Conservation (phyloP, 2,329 filamentous ascomycete species). For the Cercospora janseana region DNA sequence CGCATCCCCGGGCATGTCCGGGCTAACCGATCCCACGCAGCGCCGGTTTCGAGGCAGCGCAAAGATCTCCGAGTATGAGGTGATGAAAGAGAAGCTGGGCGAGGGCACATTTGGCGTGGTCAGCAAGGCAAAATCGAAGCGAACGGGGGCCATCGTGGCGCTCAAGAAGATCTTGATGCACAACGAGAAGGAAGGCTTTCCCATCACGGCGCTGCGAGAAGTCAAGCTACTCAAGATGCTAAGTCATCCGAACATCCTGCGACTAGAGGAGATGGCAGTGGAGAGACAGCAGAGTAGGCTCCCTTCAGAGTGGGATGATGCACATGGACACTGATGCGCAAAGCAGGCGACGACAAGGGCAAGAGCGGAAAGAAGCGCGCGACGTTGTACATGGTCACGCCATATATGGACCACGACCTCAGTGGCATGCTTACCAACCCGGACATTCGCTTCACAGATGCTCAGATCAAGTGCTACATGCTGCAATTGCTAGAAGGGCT, state of each 20-base stretch:
- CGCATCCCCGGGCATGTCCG: conserved; percentile 43
- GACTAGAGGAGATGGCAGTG: conserved; percentile 92
- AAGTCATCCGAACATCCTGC: conserved; percentile 84
- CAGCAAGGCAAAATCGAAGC: conserved; percentile 78
- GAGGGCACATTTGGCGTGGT: conserved; percentile 98
- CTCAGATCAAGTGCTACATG: conserved; percentile 98
- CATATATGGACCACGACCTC: conserved; percentile 99
- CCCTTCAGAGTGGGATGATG: neutral
- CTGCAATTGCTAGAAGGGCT: conserved; percentile 87
- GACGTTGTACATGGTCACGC: conserved; percentile 97
- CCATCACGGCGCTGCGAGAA: conserved; percentile 95
- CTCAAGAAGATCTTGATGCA: conserved; percentile 99
- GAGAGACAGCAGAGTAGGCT: conserved; percentile 73
- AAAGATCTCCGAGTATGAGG: conserved; percentile 73
- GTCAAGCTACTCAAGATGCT: conserved; percentile 96
- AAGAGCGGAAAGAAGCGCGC: conserved; percentile 57
- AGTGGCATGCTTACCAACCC: conserved; percentile 95
- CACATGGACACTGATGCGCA: conserved; percentile 11
- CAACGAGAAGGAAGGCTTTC: conserved; percentile 98
- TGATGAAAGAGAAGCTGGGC: conserved; percentile 73
- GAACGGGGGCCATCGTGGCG: conserved; percentile 72
- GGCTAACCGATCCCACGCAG: conserved; percentile 49
- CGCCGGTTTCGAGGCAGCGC: conserved; percentile 79
- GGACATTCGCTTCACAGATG: conserved; percentile 77
- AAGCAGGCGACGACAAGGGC: conserved; percentile 34